phyloP scores from a whole-genome alignment of 306 rosid species.

The Trifolium fragiferum region DNA sequence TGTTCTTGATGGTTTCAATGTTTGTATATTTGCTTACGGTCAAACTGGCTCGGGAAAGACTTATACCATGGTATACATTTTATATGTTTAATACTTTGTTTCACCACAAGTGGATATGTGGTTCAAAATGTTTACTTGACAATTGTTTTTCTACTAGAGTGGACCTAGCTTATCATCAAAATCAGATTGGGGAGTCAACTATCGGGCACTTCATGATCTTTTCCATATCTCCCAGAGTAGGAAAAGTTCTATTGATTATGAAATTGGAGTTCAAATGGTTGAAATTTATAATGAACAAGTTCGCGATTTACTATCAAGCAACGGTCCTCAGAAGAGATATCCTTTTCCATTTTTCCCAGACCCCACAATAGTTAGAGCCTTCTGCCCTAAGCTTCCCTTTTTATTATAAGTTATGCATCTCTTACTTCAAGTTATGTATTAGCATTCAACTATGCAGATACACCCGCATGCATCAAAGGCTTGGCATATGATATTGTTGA shows the following conservation, averaged over 20 bases:
- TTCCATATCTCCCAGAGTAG: conserved; percentile 87
- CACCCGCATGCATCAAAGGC: neutral
- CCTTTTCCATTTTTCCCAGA: conserved; percentile 52
- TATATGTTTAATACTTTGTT: conserved; percentile 31
- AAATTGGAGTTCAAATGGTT: conserved; percentile 98
- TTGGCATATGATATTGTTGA: conserved; percentile 25
- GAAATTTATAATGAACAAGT: conserved; percentile 99
- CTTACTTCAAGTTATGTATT: conserved; percentile 33
- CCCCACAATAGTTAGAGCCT: conserved; percentile 19
- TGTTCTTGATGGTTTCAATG: conserved; percentile 96
- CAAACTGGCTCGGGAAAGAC: conserved; percentile 99
- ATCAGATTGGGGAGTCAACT: conserved; percentile 96
- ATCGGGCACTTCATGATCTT: conserved; percentile 92
- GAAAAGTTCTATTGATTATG: conserved; percentile 75
- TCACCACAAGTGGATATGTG: conserved; percentile 7
- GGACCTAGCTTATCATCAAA: conserved; percentile 78
- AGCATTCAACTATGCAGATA: neutral
- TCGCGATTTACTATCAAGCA: conserved; percentile 83
- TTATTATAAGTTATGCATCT: conserved; percentile 11
- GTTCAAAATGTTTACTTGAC: conserved; percentile 30
- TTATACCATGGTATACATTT: conserved; percentile 80
- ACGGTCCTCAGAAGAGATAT: conserved; percentile 92
- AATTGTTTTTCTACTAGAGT: conserved; percentile 60
- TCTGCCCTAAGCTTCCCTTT: conserved; percentile 10
- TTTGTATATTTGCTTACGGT: conserved; percentile 99